Percentiles rank a stretch among this genome's conserved stretches.
phyloP scores from a whole-genome alignment of 495 filamentous ascomycete species.

The Tirmania nivea region DNA sequence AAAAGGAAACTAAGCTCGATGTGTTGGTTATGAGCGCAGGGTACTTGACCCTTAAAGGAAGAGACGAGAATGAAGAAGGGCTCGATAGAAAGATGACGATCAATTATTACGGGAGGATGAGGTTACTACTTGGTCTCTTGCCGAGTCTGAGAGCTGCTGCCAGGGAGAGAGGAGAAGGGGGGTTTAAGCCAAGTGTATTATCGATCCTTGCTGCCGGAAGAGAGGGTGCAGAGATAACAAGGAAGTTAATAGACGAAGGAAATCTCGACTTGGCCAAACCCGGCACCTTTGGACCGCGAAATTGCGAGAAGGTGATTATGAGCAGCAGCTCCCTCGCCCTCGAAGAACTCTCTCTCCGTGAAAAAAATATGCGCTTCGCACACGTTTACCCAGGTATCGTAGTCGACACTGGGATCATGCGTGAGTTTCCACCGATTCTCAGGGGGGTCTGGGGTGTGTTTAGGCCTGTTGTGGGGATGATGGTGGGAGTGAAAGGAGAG shows the following conservation, averaged over 20 bases:
- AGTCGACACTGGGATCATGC: conserved; percentile 1
- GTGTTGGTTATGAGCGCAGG: conserved; percentile 37
- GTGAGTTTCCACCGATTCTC: conserved; percentile 7
- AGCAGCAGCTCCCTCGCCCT: conserved; percentile 12
- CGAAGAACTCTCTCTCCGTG: conserved; percentile 8
- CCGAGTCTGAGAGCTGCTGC: conserved; percentile 30
- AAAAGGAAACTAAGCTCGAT: conserved; percentile 35
- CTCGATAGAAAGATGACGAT: conserved; percentile 32
- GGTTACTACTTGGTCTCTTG: conserved; percentile 42
- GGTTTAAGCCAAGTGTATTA: conserved; percentile 34
- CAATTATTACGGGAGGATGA: conserved; percentile 39
- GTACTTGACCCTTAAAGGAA: conserved; percentile 21
- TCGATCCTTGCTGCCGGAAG: conserved; percentile 30
- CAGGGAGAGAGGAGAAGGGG: background rate
- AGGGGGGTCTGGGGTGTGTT: background rate
- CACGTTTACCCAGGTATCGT: conserved; percentile 11
- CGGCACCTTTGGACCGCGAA: background rate
- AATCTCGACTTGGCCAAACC: conserved; percentile 21
- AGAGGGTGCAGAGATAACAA: conserved; percentile 25
- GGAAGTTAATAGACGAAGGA: background rate
- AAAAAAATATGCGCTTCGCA: conserved; percentile 10
- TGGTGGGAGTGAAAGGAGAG: conserved; percentile 3
- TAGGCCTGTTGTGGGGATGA: background rate
- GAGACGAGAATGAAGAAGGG: conserved; percentile 32
- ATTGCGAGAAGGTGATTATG: conserved; percentile 5